Evolutionary conservation across 1,284 basidiomycete genomes (phyloP).

Genomic region (Ceratobasidium theobromae): DNA sequence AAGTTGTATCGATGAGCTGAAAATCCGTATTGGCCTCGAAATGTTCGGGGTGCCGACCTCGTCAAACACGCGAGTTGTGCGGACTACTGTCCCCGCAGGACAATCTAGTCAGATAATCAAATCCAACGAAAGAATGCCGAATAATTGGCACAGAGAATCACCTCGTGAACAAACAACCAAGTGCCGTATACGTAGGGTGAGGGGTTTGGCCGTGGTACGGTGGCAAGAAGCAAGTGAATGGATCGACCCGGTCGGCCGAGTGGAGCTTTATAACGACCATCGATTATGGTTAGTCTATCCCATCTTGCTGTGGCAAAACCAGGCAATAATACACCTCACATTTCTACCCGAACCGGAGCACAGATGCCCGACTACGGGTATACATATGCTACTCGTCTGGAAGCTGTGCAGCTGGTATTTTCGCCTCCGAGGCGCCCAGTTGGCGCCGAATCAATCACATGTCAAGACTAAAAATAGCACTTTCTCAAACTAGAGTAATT

Average conservation of each 20-base stretch:
- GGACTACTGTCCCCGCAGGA: too few species aligned
- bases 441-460: too few species aligned
- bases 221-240: neutral
- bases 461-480: too few species aligned
- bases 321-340: neutral
- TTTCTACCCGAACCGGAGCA: neutral
- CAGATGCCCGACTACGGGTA: too few species aligned
- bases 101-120: too few species aligned
- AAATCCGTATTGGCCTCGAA: too few species aligned
- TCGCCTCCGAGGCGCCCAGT: neutral
- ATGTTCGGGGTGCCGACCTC: too few species aligned
- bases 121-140: neutral
- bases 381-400: too few species aligned
- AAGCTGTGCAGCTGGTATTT: neutral
- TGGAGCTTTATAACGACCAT: neutral
- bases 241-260: neutral
- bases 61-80: too few species aligned
- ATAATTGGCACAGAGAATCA: neutral
- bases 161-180: neutral
- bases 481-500: neutral
- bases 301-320: neutral
- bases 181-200: neutral
- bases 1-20: too few species aligned
- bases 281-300: neutral
- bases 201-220: neutral